Percentiles rank a stretch among this genome's conserved stretches.
These are phyloP conservation scores for Leishmania amazonensis DNA, from an alignment of 208 protist species.

Conservation along the genomic window DNA sequence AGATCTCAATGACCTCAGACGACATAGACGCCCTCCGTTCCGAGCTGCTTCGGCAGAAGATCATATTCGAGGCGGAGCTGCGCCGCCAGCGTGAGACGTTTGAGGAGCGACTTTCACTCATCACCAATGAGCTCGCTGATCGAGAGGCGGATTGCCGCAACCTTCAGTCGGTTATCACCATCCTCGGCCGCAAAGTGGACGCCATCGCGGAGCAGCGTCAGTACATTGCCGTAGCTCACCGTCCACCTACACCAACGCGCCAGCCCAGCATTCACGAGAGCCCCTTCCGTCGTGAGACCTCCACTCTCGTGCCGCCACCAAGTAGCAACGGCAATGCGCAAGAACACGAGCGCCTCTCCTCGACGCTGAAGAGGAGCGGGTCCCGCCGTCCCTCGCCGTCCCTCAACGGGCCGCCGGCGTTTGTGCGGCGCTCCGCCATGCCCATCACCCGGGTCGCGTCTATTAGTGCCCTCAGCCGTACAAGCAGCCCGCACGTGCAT, in stretches of 20 bases:
- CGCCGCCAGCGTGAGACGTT: conserved; percentile 80
- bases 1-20: conserved; percentile 44
- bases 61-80: conserved; percentile 89
- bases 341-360: conserved; percentile 22
- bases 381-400: conserved; percentile 36
- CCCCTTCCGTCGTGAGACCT: conserved; percentile 19
- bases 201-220: conserved; percentile 40
- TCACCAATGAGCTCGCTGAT: conserved; percentile 77
- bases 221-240: conserved; percentile 32
- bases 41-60: conserved; percentile 88
- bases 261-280: conserved; percentile 21
- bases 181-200: conserved; percentile 87
- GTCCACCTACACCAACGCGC: conserved; percentile 53
- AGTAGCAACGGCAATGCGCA: not conserved
- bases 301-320: not conserved
- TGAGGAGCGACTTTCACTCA: conserved; percentile 58
- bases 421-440: conserved; percentile 4
- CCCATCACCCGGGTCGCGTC: conserved; percentile 23
- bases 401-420: conserved; percentile 17
- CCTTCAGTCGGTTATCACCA: conserved; percentile 89
- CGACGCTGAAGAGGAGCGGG: not conserved
- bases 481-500: conserved; percentile 39
- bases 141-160: conserved; percentile 89
- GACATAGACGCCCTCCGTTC: conserved; percentile 82
- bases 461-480: conserved; percentile 36